A percentile compares a stretch with the other conserved stretches of the same genome.
Conservation (phyloP, 1,284 basidiomycete species). For the Lentinula novae-zelandiae region DNA sequence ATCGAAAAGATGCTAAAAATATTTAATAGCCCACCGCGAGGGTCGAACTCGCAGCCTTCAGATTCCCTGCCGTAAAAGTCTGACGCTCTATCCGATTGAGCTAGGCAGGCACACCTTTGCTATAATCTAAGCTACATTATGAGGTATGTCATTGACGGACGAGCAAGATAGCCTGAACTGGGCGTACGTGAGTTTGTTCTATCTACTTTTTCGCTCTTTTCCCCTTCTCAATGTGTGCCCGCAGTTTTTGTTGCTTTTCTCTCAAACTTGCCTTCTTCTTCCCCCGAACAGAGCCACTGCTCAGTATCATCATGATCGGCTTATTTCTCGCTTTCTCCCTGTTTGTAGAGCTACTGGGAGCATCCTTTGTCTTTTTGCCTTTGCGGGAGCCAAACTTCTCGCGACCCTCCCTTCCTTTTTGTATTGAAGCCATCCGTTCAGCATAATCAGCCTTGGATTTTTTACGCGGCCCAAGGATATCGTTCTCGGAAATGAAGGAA, state of each 20-base stretch:
- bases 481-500: slow-evolving; percentile 82
- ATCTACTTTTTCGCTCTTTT: slow-evolving; percentile 53
- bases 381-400: slow-evolving; percentile 91
- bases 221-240: slow-evolving; percentile 68
- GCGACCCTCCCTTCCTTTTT: slow-evolving; percentile 91
- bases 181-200: too few relatives aligned
- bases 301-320: slow-evolving; percentile 90
- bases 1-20: background rate
- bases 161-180: too few relatives aligned
- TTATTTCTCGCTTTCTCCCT: slow-evolving; percentile 89
- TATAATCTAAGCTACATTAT: too few relatives aligned
- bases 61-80: slow-evolving; percentile 51
- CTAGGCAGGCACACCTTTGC: slow-evolving; percentile 57
- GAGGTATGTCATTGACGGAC: too few relatives aligned
- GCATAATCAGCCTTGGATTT: slow-evolving; percentile 94
- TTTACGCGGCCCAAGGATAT: slow-evolving; percentile 93
- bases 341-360: slow-evolving; percentile 82
- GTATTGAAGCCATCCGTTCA: slow-evolving; percentile 89
- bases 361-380: slow-evolving; percentile 84
- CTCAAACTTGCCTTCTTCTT: slow-evolving; percentile 88
- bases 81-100: slow-evolving; percentile 87
- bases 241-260: slow-evolving; percentile 79
- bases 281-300: slow-evolving; percentile 68
- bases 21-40: slow-evolving; percentile 61
- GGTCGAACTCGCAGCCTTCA: slow-evolving; percentile 80